phyloP scores from a whole-genome alignment of 441 rosid species.

The Macaranga tanarius region DNA sequence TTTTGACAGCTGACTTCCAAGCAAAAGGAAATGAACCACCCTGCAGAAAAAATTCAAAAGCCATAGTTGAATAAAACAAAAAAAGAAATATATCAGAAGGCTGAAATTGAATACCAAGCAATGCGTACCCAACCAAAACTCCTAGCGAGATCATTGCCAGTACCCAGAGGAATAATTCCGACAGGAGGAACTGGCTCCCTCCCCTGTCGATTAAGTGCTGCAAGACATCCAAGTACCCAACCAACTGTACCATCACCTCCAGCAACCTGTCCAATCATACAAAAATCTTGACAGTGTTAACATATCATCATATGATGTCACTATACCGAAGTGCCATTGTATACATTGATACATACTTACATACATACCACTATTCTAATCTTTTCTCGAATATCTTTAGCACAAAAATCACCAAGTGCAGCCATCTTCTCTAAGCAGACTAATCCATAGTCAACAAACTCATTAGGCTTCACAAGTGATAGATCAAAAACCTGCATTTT shows the following conservation, averaged over 20 bases:
- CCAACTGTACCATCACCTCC: constrained; percentile 99
- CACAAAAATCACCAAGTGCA: constrained; percentile 61
- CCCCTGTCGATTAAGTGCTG: constrained; percentile 53
- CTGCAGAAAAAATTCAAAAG: constrained; percentile 40
- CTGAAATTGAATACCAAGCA: constrained; percentile 19
- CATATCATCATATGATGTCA: too few species aligned
- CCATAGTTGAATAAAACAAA: constrained; percentile 21
- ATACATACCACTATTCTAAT: constrained; percentile 73
- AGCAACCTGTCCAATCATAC: constrained; percentile 66
- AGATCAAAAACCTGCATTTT: constrained; percentile 73
- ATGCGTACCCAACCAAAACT: constrained; percentile 90
- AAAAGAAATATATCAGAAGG: constrained; percentile 5
- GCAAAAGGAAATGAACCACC: constrained; percentile 96
- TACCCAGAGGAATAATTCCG: constrained; percentile 87
- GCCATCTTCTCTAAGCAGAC: constrained; percentile 75
- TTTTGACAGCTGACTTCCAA: constrained; percentile 88
- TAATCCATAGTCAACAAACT: constrained; percentile 79
- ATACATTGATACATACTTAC: too few species aligned
- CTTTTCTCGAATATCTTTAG: constrained; percentile 72
- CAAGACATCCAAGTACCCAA: constrained; percentile 88
- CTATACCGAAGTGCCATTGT: too few species aligned
- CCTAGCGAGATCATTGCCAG: constrained; percentile 92
- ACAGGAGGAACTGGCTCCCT: constrained; percentile 82
- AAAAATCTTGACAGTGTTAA: constrained; percentile 13
- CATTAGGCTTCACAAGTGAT: constrained; percentile 73